Base-by-base conservation (phyloP, 140 eudicot genomes). In the Anethum foeniculum region DNA sequence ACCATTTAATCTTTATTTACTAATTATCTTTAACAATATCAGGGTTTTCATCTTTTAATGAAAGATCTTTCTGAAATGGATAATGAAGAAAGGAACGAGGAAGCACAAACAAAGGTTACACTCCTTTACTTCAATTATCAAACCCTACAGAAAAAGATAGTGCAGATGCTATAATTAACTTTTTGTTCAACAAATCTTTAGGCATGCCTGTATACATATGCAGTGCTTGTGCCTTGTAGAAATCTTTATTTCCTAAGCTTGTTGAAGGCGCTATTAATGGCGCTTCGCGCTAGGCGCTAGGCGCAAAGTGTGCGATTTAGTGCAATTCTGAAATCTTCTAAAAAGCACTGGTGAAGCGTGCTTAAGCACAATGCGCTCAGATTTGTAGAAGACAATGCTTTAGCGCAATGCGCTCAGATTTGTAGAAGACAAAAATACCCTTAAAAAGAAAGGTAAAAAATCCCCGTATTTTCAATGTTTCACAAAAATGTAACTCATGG, bases 1-100 rank as follows among this genome's bases (percentile, higher is more conserved):
- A 75, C n/a, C 62, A 46, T 49, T n/a, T 13, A 43, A 47, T 56
- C 65, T 62, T 25, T 51, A 13, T 28, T 74, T 67, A 46, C 8
- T 80, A 41, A 60, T 58, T 71, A 21, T 67, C 41, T 30, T 16
- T 81, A 27, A 25, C 43, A 34, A 78, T 84, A 72, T 87, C 89
- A 94, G 98, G 91, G 81, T 65, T 92, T 94, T 76, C 89, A 88
- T 84, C 79, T 84, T 84, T 84, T 94, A 38, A 79, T 94, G 82
- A 79, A 89, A 92, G 90, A 87, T 69, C 79, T 93, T 80, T 80
- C 79, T 71, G 82, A 90, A 79, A 81, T 75, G 58, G 74, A 81
- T 46, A 71, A 69, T 36, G 84, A 81, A 60, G 72, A 80, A 82
- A 86, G 78, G 52, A 54, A 85, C 44, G 85, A 85, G 77, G 85